Conservation (phyloP, 140 eudicot species). For the Artemisia princeps region DNA sequence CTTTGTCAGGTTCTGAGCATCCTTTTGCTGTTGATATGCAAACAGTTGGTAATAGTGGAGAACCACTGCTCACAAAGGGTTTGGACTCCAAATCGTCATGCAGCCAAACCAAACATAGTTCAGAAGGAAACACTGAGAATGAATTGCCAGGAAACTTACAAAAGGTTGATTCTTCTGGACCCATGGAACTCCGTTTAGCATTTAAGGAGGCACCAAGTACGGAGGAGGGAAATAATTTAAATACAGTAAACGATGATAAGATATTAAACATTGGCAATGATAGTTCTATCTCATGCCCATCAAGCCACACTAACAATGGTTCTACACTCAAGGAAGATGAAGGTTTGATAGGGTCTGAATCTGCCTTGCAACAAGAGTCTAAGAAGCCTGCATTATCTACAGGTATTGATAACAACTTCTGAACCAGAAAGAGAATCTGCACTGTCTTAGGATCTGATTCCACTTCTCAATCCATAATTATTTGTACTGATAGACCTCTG, state of each 20-base stretch:
- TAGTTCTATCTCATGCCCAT: conserved; percentile 21
- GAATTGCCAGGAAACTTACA: conserved; percentile 16
- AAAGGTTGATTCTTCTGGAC: neutral
- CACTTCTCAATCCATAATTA: too few relatives aligned
- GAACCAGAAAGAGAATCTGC: too few relatives aligned
- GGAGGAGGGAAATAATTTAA: conserved; percentile 38
- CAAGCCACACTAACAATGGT: conserved; percentile 39
- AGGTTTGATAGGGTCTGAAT: conserved; percentile 29
- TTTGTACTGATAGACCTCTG: too few relatives aligned
- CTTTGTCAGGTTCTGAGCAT: conserved; percentile 31
- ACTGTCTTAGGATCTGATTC: too few relatives aligned
- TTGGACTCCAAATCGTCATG: conserved; percentile 62
- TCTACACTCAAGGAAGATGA: conserved; percentile 29
- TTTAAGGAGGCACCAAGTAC: conserved; percentile 21
- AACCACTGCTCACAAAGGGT: conserved; percentile 28
- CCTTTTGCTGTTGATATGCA: conserved; percentile 26
- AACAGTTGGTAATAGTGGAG: conserved; percentile 35
- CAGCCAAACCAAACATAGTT: conserved; percentile 34
- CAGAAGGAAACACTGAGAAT: conserved; percentile 43
- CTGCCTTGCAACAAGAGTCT: conserved; percentile 28
- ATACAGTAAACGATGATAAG: conserved; percentile 27
- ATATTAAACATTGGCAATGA: conserved; percentile 21
- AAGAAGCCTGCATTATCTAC: too few relatives aligned
- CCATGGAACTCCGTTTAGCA: conserved; percentile 30
- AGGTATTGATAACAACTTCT: too few relatives aligned